Conservation (phyloP, 2,329 filamentous ascomycete species). For the Cordyceps farinosa region DNA sequence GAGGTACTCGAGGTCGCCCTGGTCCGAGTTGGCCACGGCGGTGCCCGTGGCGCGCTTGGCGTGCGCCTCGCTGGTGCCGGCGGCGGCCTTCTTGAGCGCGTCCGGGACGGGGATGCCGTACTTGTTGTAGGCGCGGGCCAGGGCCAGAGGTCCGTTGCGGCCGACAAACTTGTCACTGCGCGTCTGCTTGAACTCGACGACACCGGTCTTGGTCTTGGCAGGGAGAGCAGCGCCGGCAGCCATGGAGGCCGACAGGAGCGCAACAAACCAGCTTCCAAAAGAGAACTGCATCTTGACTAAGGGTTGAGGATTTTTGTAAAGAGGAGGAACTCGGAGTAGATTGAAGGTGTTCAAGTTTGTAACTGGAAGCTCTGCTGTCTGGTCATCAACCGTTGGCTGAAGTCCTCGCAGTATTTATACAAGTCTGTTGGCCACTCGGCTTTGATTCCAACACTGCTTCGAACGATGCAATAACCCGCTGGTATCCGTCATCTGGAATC, state of each 20-base stretch:
- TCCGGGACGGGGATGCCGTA: conserved; percentile 40
- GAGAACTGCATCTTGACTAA: conserved; percentile 7
- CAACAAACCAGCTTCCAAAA: conserved; percentile 14
- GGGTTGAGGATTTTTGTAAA: not conserved
- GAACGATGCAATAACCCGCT: not conserved
- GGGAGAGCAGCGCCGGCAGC: conserved; percentile 19
- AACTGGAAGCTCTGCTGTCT: not conserved
- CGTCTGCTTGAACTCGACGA: conserved; percentile 7
- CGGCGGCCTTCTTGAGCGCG: conserved; percentile 41
- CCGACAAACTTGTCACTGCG: conserved; percentile 22
- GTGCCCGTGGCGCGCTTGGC: conserved; percentile 5
- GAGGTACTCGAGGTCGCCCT: conserved; percentile 21
- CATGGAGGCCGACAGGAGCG: conserved; percentile 2
- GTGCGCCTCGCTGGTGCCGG: conserved; percentile 41
- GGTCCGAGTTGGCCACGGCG: conserved; percentile 12
- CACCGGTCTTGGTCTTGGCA: not conserved
- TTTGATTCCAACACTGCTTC: not conserved
- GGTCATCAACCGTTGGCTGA: not conserved
- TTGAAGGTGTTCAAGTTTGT: not conserved
- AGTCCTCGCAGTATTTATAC: not conserved
- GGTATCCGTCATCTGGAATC: not conserved
- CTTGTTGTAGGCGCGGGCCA: conserved; percentile 36
- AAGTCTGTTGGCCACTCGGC: not conserved
- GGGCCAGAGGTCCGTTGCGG: conserved; percentile 29
- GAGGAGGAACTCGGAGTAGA: not conserved